Evolutionary conservation across 768 basidiomycete species (phyloP).

Genomic region (Gyrodon lividus): DNA sequence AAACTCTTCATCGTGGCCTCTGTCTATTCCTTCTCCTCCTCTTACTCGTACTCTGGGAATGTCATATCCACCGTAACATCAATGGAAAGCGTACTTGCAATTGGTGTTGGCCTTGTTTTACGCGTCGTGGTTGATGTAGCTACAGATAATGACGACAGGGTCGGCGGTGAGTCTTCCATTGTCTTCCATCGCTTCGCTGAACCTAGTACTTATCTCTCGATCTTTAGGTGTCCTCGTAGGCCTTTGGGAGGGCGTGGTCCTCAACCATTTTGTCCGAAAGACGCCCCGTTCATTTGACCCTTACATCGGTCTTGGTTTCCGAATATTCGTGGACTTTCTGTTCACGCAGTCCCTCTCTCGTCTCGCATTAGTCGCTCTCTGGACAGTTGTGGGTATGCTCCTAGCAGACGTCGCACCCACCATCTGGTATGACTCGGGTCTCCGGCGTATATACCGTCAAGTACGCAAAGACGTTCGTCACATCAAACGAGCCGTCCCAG

Average conservation of each 20-base stretch:
- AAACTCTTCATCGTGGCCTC: conserved; percentile 27
- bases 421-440: conserved; percentile 44
- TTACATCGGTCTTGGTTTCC: conserved; percentile 62
- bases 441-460: conserved; percentile 36
- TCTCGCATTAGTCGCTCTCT: conserved; percentile 48
- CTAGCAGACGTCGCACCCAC: conserved; percentile 50
- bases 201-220: no score
- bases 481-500: conserved; percentile 31
- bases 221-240: conserved; percentile 64
- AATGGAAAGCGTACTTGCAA: conserved; percentile 73
- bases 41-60: conserved; percentile 28
- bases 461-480: conserved; percentile 35
- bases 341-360: conserved; percentile 55
- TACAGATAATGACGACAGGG: conserved; percentile 31
- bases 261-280: conserved; percentile 70
- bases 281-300: conserved; percentile 66
- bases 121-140: conserved; percentile 60
- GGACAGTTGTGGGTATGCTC: conserved; percentile 53
- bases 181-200: not conserved
- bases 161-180: conserved; percentile 26
- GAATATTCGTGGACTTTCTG: conserved; percentile 72
- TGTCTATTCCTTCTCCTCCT: conserved; percentile 27
- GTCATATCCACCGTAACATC: conserved; percentile 28
- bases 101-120: conserved; percentile 62
- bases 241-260: conserved; percentile 75